Conservation (phyloP, 768 basidiomycete genomes). For the Boletus reticulatus region DNA sequence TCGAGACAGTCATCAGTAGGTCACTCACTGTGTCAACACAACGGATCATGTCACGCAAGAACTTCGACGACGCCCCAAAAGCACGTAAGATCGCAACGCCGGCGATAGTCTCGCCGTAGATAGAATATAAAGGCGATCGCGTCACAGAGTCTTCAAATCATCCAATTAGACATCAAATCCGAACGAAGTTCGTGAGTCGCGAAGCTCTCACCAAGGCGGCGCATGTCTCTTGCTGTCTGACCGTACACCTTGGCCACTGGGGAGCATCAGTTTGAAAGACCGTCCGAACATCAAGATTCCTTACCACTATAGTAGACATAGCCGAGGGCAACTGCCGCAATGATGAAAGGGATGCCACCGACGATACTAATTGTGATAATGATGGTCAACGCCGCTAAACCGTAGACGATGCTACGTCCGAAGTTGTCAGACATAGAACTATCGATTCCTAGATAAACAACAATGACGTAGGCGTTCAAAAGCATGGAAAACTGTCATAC, state of each 20-base stretch:
- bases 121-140: slow-evolving; percentile 46
- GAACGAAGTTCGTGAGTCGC: not conserved
- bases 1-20: not conserved
- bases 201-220: slow-evolving; percentile 57
- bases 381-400: slow-evolving; percentile 67
- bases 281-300: slow-evolving; percentile 11
- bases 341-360: slow-evolving; percentile 73
- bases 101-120: slow-evolving; percentile 50
- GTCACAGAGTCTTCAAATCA: slow-evolving; percentile 42
- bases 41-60: slow-evolving; percentile 79
- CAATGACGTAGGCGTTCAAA: slow-evolving; percentile 7
- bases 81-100: slow-evolving; percentile 63
- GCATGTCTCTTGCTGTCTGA: slow-evolving; percentile 86
- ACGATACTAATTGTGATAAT: slow-evolving; percentile 72
- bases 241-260: slow-evolving; percentile 56
- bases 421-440: slow-evolving; percentile 83
- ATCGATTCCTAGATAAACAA: slow-evolving; percentile 59
- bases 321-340: slow-evolving; percentile 56
- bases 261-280: slow-evolving; percentile 4
- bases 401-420: slow-evolving; percentile 72
- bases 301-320: slow-evolving; percentile 70
- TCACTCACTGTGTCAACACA: slow-evolving; percentile 73
- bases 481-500: slow-evolving; percentile 14
- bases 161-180: not conserved
- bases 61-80: slow-evolving; percentile 86